A percentile compares a stretch with the other conserved stretches of the same genome.
phyloP scores from a whole-genome alignment of 805 yeast species.

The Priceomyces fermenticarens region DNA sequence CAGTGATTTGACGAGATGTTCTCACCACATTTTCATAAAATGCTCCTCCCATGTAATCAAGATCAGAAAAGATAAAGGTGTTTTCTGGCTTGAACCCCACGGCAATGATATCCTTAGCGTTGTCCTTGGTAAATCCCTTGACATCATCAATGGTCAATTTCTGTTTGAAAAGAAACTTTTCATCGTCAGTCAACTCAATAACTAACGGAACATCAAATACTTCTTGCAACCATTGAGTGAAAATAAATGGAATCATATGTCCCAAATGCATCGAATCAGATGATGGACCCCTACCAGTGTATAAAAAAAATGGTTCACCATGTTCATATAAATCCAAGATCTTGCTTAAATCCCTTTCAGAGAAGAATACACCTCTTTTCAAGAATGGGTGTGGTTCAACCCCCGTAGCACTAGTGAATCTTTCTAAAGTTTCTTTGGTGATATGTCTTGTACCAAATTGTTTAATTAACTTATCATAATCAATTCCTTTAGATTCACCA shows the following conservation, averaged over 20 bases:
- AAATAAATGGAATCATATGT: slow-evolving; percentile 91
- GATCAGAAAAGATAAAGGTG: slow-evolving; percentile 92
- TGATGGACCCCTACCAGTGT: slow-evolving; percentile 97
- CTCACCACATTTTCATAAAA: slow-evolving; percentile 93
- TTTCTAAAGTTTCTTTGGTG: slow-evolving; percentile 61
- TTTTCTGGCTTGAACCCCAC: slow-evolving; percentile 93
- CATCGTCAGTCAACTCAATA: slow-evolving; percentile 94
- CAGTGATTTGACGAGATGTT: slow-evolving; percentile 90
- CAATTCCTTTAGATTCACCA: slow-evolving; percentile 87
- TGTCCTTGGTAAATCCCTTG: slow-evolving; percentile 71
- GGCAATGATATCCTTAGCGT: slow-evolving; percentile 89
- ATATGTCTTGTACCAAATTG: slow-evolving; percentile 85
- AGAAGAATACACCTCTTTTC: slow-evolving; percentile 87
- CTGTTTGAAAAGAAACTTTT: slow-evolving; percentile 91
- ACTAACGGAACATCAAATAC: slow-evolving; percentile 96
- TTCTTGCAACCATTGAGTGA: slow-evolving; percentile 97
- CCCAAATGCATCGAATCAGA: slow-evolving; percentile 94
- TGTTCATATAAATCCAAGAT: slow-evolving; percentile 89
- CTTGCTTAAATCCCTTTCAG: slow-evolving; percentile 77
- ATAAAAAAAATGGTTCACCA: slow-evolving; percentile 91
- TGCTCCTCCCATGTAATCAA: slow-evolving; percentile 88
- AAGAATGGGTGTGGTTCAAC: slow-evolving; percentile 86
- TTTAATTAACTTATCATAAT: slow-evolving; percentile 81
- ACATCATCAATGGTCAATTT: slow-evolving; percentile 87
- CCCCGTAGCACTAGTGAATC: slow-evolving; percentile 84